These are phyloP conservation scores for Aureobasidium sp. DNA, from an alignment of 2,329 filamentous ascomycete species.

Conservation along the genomic window DNA sequence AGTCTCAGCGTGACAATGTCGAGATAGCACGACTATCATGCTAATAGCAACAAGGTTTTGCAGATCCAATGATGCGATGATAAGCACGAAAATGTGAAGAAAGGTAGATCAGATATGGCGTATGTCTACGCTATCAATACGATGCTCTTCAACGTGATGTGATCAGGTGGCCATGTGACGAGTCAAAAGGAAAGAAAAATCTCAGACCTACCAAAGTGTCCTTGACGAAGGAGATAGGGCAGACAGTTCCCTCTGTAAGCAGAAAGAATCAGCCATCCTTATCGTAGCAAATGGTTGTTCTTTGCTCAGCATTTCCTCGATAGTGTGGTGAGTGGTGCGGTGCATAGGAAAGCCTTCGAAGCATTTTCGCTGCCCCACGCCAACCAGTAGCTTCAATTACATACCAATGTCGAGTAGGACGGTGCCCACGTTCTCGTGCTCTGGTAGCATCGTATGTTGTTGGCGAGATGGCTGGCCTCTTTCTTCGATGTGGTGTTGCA, in stretches of 20 bases:
- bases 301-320: not conserved
- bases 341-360: not conserved
- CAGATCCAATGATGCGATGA: not conserved
- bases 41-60: slow-evolving; percentile 1
- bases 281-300: not conserved
- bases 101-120: not conserved
- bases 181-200: slow-evolving; percentile 14
- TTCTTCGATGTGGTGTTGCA: not conserved
- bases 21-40: not conserved
- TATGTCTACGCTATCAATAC: not conserved
- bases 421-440: slow-evolving; percentile 26
- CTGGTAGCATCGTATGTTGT: slow-evolving; percentile 6
- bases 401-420: slow-evolving; percentile 34
- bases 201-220: slow-evolving; percentile 63
- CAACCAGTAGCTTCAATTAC: not conserved
- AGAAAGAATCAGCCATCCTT: slow-evolving; percentile 3
- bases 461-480: not conserved
- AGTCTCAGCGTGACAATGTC: slow-evolving; percentile 2
- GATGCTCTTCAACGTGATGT: slow-evolving; percentile 1
- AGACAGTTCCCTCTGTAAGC: slow-evolving; percentile 66
- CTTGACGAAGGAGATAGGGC: slow-evolving; percentile 77
- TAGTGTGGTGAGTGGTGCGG: not conserved
- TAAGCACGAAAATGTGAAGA: not conserved
- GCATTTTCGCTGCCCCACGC: not conserved
- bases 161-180: not conserved